Percentiles rank a stretch among this genome's conserved stretches.
phyloP scores from a whole-genome alignment of 768 basidiomycete species.

The Clitopilus passeckerianus region DNA sequence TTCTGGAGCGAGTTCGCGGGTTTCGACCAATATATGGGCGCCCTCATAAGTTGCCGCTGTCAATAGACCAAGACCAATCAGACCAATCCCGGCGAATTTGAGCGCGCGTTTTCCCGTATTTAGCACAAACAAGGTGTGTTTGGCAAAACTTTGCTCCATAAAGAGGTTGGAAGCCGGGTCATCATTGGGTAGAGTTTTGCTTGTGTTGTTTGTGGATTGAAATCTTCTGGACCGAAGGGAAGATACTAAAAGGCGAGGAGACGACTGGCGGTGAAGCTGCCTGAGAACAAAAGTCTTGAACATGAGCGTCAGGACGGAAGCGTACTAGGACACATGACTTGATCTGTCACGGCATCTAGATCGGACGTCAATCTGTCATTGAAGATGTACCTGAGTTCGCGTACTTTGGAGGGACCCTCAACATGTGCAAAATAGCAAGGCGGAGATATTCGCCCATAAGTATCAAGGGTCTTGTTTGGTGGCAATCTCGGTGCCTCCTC shows the following conservation, averaged over 20 bases:
- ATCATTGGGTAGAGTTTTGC: neutral
- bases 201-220: constrained; percentile 6
- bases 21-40: constrained; percentile 62
- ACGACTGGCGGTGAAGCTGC: neutral
- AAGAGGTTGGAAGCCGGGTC: constrained; percentile 4
- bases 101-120: constrained; percentile 40
- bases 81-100: constrained; percentile 43
- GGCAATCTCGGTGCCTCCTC: neutral
- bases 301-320: constrained; percentile 5
- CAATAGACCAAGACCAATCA: constrained; percentile 38
- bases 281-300: constrained; percentile 4
- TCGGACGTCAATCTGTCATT: neutral
- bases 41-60: constrained; percentile 46
- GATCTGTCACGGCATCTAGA: constrained; percentile 5
- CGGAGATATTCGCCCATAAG: constrained; percentile 7
- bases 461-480: neutral
- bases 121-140: constrained; percentile 31
- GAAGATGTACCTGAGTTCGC: neutral
- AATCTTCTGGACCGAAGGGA: neutral
- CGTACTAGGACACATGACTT: neutral
- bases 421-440: neutral
- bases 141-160: constrained; percentile 22
- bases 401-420: neutral
- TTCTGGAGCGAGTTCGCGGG: constrained; percentile 40
- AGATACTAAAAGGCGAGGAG: constrained; percentile 1